A percentile compares a stretch with the other conserved stretches of the same genome.
These are phyloP conservation scores for Exophiala mesophila DNA, from an alignment of 2,329 filamentous ascomycete species.

Conservation along the genomic window DNA sequence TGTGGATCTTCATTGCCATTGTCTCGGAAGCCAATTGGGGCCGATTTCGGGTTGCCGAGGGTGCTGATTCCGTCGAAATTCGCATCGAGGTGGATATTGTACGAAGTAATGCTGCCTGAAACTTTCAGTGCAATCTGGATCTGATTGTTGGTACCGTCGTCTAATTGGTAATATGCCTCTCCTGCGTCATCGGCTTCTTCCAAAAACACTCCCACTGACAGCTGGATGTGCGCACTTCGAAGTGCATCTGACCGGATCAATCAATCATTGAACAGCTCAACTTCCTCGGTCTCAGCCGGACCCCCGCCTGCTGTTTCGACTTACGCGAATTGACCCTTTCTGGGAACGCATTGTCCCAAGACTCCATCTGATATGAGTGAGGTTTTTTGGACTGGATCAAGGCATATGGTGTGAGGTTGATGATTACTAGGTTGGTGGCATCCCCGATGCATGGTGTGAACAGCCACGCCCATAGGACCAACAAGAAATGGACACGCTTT, in stretches of 20 bases:
- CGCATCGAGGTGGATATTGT: conserved; percentile 1
- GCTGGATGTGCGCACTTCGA: too few relatives aligned
- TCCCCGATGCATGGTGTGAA: neutral
- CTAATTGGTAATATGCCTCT: neutral
- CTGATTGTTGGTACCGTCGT: neutral
- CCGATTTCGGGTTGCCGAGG: conserved; percentile 4
- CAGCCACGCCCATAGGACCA: neutral
- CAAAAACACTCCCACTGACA: neutral
- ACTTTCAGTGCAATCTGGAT: neutral
- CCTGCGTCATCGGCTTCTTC: neutral
- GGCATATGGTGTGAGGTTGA: neutral
- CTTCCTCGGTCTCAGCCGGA: too few relatives aligned
- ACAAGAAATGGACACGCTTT: neutral
- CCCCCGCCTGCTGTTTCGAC: too few relatives aligned
- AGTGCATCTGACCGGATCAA: too few relatives aligned
- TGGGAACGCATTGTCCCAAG: conserved; percentile 1
- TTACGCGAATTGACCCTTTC: neutral
- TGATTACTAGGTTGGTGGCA: neutral
- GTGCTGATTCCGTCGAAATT: conserved; percentile 26
- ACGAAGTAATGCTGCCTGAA: neutral
- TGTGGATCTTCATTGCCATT: neutral
- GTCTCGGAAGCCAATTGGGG: conserved; percentile 1
- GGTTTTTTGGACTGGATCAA: neutral
- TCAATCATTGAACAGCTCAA: too few relatives aligned
- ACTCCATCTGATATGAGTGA: conserved; percentile 1